Percentiles rank a stretch among this genome's conserved stretches.
Conservation (phyloP, 116 monocot species). For the Zostera marina region DNA sequence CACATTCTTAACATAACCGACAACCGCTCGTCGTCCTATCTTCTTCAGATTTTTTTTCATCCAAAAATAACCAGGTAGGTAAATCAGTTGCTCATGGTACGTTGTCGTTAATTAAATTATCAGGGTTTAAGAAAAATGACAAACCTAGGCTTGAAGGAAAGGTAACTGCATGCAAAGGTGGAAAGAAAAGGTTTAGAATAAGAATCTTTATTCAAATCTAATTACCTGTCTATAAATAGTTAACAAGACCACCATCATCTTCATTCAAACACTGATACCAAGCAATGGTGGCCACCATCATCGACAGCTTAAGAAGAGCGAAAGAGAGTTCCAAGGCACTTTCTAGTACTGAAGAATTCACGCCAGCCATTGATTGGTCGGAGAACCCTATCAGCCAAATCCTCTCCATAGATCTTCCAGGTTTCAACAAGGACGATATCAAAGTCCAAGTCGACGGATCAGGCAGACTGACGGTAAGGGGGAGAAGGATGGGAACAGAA, state of each 20-base stretch:
- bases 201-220: neutral
- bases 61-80: too few species aligned
- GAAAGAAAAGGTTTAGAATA: constrained; percentile 4
- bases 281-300: neutral
- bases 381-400: constrained; percentile 9
- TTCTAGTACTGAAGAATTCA: constrained; percentile 2
- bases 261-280: neutral
- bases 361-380: constrained; percentile 16
- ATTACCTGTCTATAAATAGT: constrained; percentile 1
- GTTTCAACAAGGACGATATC: constrained; percentile 49
- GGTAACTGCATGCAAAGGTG: neutral
- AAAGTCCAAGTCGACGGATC: constrained; percentile 33
- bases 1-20: too few species aligned
- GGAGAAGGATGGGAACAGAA: constrained; percentile 9
- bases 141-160: constrained; percentile 3
- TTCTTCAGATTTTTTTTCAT: too few species aligned
- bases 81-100: too few species aligned
- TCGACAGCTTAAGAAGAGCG: neutral
- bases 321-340: neutral
- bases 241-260: neutral
- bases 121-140: too few species aligned
- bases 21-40: too few species aligned
- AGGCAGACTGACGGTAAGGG: constrained; percentile 30
- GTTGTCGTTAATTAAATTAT: too few species aligned
- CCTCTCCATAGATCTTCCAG: constrained; percentile 26